Base-by-base conservation (phyloP, 176 grass and related monocot species). In the Ensete glaucum region DNA sequence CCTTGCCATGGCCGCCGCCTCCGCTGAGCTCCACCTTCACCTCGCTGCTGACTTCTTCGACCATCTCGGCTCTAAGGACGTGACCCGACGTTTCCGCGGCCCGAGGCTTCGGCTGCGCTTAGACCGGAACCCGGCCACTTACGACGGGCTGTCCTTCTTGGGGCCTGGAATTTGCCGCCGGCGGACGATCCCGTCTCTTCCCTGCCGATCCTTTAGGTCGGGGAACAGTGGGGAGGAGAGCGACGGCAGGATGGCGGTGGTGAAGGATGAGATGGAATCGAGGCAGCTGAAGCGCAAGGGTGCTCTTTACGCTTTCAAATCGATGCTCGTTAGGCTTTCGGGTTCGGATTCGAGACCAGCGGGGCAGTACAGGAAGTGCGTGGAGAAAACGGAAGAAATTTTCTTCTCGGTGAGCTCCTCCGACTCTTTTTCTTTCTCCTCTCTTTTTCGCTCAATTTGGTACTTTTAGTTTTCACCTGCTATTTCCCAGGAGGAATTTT, bases 381-480 rank as follows among this genome's bases (percentile, higher is more conserved):
- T 99, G 62, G 95, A 99, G 88, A 99, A 84, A 72, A 84, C 88
- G 57, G 95, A 99, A 77, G 95, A 94, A 66, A 83, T 99, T 79
- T 99, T 99, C 78, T 99, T 99, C 86, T 87, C 95, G 85, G 95
- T 99, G 74, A 87, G 86, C 57, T 88, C 76, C 13, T 43, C 16
- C 20, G 16, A 70, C 51, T 50, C 34, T 25, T 1, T 50, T 51
- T 70, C 12, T n/a, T 5, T 20, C 1, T 69, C 24, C 65, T 43
- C 4, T 43, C 34, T 43, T 43, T 43, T 43, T 43, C 34, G 34
- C 34, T 43, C 34, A 26, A 51, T 64, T 70, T 78, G 22, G 8
- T 48, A 12, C 11, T 3, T 4, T 3, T 43, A 12, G 11, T 9
- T 17, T 27, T 43, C 34, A 43, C 34, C 34, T 43, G 34, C 34